Evolutionary conservation across 2,329 filamentous ascomycete genomes (phyloP).

Genomic region (Aspergillus clavatus): DNA sequence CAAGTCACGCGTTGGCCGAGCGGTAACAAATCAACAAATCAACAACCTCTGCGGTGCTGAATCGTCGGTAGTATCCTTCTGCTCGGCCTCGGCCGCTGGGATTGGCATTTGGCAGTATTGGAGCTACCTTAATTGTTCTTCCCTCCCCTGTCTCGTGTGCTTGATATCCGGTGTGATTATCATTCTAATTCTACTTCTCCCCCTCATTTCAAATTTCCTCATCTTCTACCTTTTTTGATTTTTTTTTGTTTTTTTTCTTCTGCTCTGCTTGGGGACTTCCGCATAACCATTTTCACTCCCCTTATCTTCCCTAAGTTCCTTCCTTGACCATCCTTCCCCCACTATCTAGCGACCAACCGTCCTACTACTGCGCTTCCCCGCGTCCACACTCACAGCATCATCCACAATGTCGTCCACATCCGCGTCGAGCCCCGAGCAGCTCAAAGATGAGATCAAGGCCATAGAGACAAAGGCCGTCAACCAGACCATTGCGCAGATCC

Average conservation of each 20-base stretch:
- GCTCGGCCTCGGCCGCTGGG: constrained; percentile 6
- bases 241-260: constrained; percentile 3
- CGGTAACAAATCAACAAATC: too few relatives aligned
- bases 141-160: constrained; percentile 4
- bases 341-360: neutral
- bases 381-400: constrained; percentile 8
- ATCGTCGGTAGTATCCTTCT: constrained; percentile 2
- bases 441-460: constrained; percentile 28
- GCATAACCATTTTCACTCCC: too few relatives aligned
- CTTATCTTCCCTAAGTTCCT: neutral
- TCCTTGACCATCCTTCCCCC: constrained; percentile 2
- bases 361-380: neutral
- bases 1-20: constrained; percentile 3
- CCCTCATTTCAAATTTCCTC: neutral
- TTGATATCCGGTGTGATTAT: constrained; percentile 6
- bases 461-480: constrained; percentile 30
- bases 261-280: neutral
- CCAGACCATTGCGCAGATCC: constrained; percentile 58
- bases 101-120: neutral
- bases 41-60: neutral
- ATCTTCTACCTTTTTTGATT: constrained; percentile 3
- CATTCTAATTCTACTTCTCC: neutral
- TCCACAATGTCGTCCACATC: constrained; percentile 28
- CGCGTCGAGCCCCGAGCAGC: constrained; percentile 24
- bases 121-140: constrained; percentile 3